A percentile compares a stretch with the other conserved stretches of the same genome.
Evolutionary conservation across 225 moss, liverwort and hornwort genomes (phyloP).

Genomic region (Thuidium tamariscinum): DNA sequence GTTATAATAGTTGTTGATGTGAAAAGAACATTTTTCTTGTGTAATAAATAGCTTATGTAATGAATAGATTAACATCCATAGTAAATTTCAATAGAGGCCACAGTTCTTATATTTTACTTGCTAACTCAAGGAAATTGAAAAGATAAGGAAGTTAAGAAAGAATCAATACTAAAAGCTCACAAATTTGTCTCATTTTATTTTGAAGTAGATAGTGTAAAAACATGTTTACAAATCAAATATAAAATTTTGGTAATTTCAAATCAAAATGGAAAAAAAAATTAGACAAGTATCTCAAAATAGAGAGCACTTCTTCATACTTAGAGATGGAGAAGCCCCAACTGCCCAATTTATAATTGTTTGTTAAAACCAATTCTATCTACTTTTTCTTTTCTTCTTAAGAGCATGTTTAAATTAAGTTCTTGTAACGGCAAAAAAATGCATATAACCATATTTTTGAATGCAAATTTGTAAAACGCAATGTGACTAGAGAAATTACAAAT

Average conservation of each 20-base stretch:
- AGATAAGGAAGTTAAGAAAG: not conserved
- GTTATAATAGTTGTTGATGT: not conserved
- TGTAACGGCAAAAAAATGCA: not conserved
- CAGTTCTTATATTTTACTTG: too few species aligned
- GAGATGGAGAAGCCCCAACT: not conserved
- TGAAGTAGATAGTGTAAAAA: not conserved
- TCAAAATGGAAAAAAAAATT: not conserved
- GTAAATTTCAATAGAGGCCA: too few species aligned
- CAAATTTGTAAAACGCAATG: not conserved
- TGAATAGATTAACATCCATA: not conserved
- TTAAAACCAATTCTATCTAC: not conserved
- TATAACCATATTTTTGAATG: not conserved
- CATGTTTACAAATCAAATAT: fast-evolving
- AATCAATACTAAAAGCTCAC: too few species aligned
- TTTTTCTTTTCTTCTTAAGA: too few species aligned
- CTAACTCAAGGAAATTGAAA: too few species aligned
- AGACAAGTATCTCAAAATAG: not conserved
- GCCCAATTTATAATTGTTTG: not conserved
- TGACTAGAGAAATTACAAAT: fast-evolving
- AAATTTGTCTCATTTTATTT: too few species aligned
- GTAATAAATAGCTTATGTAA: too few species aligned
- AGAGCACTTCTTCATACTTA: not conserved
- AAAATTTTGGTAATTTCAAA: not conserved
- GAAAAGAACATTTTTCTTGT: not conserved
- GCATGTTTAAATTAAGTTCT: not conserved